Conservation (phyloP, 106 monocot genomes). For the Dendrobium officinale region DNA sequence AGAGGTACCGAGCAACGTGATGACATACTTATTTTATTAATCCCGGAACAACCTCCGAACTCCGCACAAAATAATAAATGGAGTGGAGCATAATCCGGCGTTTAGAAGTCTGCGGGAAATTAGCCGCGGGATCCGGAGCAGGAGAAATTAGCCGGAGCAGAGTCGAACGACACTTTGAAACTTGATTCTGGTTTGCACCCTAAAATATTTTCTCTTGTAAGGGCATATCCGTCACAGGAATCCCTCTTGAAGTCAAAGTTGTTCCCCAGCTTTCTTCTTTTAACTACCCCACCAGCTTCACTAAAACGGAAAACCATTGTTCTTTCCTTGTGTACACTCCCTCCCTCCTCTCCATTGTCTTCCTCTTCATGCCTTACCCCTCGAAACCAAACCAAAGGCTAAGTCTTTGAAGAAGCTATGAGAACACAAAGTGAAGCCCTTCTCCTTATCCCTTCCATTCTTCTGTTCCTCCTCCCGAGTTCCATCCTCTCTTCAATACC, state of each 20-base stretch:
- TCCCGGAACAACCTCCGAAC: too few species aligned
- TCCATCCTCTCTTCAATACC: conserved; percentile 9
- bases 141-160: too few species aligned
- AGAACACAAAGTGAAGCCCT: conserved; percentile 1
- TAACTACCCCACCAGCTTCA: not conserved
- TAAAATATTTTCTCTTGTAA: not conserved
- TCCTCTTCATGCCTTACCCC: not conserved
- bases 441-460: conserved; percentile 2
- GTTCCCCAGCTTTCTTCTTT: not conserved
- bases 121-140: too few species aligned
- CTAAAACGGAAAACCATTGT: not conserved
- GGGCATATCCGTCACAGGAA: not conserved
- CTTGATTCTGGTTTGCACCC: too few species aligned
- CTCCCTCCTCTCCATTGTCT: not conserved
- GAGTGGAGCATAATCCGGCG: too few species aligned
- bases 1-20: too few species aligned
- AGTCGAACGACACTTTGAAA: too few species aligned
- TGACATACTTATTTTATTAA: too few species aligned
- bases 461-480: not conserved
- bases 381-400: too few species aligned
- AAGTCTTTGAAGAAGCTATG: conserved; percentile 7
- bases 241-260: not conserved
- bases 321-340: not conserved
- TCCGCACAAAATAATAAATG: too few species aligned
- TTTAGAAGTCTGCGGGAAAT: too few species aligned